Conservation (phyloP, 2,329 filamentous ascomycete species). For the Penicillium sp. region DNA sequence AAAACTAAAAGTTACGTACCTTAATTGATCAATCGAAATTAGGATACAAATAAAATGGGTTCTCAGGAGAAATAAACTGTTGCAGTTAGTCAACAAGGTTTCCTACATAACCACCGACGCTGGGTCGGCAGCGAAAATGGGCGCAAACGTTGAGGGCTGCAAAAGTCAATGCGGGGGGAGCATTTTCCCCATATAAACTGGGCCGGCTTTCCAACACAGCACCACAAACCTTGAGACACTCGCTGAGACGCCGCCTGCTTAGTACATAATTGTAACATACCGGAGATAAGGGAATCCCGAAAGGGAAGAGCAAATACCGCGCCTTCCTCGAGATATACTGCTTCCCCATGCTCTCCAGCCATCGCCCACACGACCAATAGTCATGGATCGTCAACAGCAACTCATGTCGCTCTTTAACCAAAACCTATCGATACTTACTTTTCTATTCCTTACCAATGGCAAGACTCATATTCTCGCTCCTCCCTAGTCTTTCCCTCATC, state of each 20-base stretch:
- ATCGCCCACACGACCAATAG: neutral
- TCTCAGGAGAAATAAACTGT: neutral
- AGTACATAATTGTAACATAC: neutral
- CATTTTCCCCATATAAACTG: slow-evolving; percentile 28
- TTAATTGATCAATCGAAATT: neutral
- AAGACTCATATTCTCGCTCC: slow-evolving; percentile 4
- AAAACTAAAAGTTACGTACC: neutral
- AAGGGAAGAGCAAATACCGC: neutral
- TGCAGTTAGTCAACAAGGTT: neutral
- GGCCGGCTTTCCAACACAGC: slow-evolving; percentile 7
- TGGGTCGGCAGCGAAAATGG: neutral
- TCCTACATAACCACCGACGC: slow-evolving; percentile 17
- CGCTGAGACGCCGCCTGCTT: neutral
- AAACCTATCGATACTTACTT: neutral
- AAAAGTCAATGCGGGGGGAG: slow-evolving; percentile 23
- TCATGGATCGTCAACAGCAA: neutral
- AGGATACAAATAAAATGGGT: neutral
- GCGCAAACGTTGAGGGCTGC: slow-evolving; percentile 23
- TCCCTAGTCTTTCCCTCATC: slow-evolving; percentile 10
- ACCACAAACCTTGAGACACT: neutral
- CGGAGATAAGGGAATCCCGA: neutral
- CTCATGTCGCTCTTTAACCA: neutral
- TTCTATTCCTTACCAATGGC: slow-evolving; percentile 9
- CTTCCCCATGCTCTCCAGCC: neutral
- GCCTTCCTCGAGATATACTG: neutral